phyloP scores from a whole-genome alignment of 257 asterid genomes.

The Solanum tarapatanum region DNA sequence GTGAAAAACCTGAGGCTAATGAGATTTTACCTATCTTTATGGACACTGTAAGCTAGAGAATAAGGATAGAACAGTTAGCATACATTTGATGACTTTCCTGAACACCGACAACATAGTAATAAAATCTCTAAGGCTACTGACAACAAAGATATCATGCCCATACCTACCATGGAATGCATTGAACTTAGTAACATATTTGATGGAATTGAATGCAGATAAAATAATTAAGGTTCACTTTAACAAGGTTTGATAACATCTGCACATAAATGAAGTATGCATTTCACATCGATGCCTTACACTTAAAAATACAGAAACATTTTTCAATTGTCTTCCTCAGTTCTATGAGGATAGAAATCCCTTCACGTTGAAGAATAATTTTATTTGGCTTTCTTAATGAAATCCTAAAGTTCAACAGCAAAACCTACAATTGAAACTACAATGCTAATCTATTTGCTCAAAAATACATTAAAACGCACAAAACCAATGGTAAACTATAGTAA shows the following conservation, averaged over 20 bases:
- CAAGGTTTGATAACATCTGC: neutral
- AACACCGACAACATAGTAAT: neutral
- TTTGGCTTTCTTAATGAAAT: neutral
- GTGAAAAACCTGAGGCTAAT: neutral
- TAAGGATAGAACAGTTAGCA: neutral
- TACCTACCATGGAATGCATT: neutral
- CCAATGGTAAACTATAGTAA: neutral
- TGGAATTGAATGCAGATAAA: neutral
- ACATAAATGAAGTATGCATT: neutral
- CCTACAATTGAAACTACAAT: neutral
- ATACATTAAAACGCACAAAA: neutral
- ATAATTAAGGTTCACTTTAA: neutral
- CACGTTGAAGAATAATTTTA: neutral
- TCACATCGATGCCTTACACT: neutral
- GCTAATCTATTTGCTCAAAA: neutral
- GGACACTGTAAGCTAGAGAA: neutral
- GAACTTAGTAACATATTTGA: no score
- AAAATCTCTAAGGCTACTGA: neutral
- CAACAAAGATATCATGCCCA: neutral
- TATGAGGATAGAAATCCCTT: neutral
- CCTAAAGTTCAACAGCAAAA: neutral
- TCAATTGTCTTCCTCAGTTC: neutral
- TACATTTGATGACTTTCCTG: neutral
- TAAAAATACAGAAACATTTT: neutral
- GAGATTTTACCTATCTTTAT: neutral